phyloP scores from a whole-genome alignment of 805 yeast species.

The Saccharomycopsis amapae region DNA sequence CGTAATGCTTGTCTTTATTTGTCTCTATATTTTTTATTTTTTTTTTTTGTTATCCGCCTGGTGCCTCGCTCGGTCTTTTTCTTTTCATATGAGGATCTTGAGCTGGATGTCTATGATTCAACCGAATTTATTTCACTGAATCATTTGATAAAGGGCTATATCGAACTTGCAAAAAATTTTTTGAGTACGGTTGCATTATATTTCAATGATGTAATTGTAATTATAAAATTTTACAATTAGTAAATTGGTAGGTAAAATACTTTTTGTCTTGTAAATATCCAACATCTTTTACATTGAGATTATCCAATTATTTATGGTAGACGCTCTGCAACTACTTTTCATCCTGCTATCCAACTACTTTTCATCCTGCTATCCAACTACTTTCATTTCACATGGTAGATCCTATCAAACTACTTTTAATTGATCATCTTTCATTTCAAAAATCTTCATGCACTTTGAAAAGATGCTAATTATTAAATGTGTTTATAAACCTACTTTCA shows the following conservation, averaged over 20 bases:
- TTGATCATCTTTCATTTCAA: no score
- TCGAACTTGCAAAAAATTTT: conserved; percentile 33
- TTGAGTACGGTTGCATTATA: conserved; percentile 53
- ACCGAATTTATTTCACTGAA: conserved; percentile 1
- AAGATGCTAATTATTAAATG: no score
- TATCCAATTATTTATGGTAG: no score
- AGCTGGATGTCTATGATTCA: conserved; percentile 45
- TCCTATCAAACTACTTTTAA: no score
- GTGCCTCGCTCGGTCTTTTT: conserved; percentile 56
- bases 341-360: no score
- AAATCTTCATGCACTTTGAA: no score
- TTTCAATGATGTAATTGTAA: conserved; percentile 32
- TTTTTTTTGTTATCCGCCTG: conserved; percentile 33
- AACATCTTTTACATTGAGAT: no score
- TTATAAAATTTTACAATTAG: conserved; percentile 32
- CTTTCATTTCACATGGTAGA: no score
- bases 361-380: no score
- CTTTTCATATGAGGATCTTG: conserved; percentile 37
- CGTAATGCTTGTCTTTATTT: neutral
- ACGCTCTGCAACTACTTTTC: no score
- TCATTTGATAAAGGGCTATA: conserved; percentile 41
- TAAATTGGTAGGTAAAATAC: no score
- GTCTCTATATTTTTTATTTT: neutral
- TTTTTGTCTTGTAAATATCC: neutral
- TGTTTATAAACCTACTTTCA: no score